Evolutionary conservation across 768 basidiomycete genomes (phyloP).

Genomic region (Tulasnella sp.): DNA sequence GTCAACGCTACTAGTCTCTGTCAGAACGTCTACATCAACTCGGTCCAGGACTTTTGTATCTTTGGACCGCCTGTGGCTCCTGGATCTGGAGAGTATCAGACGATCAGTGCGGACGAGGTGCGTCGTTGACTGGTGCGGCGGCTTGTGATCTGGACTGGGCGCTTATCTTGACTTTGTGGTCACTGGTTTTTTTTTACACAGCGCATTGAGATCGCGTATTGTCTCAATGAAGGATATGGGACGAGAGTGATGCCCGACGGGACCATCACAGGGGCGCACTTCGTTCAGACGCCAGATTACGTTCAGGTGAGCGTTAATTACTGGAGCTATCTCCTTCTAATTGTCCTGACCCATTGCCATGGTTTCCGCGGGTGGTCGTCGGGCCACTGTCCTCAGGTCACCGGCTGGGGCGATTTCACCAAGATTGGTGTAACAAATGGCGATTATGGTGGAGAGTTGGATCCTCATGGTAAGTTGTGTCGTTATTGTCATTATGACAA

Average conservation of each 20-base stretch:
- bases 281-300: conserved; percentile 36
- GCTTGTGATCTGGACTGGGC: too few relatives aligned
- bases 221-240: conserved; percentile 33
- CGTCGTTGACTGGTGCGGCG: too few relatives aligned
- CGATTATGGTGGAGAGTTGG: conserved; percentile 35
- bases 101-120: conserved; percentile 59
- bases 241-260: conserved; percentile 35
- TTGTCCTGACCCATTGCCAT: too few relatives aligned
- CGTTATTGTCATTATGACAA: too few relatives aligned
- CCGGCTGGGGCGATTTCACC: conserved; percentile 33
- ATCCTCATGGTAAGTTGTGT: conserved; percentile 35
- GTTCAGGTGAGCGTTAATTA: conserved; percentile 27
- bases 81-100: conserved; percentile 2
- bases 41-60: conserved; percentile 45
- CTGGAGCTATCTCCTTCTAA: too few relatives aligned
- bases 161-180: too few relatives aligned
- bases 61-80: conserved; percentile 24
- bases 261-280: conserved; percentile 32
- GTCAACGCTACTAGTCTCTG: conserved; percentile 48
- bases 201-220: conserved; percentile 45
- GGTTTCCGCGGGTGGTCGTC: too few relatives aligned
- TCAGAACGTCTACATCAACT: conserved; percentile 43
- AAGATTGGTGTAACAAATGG: conserved; percentile 30
- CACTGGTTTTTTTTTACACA: conserved; percentile 34
- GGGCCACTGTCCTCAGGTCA: conserved; percentile 16